Base-by-base conservation (phyloP, 345 rosid species). In the Camelina sativa region DNA sequence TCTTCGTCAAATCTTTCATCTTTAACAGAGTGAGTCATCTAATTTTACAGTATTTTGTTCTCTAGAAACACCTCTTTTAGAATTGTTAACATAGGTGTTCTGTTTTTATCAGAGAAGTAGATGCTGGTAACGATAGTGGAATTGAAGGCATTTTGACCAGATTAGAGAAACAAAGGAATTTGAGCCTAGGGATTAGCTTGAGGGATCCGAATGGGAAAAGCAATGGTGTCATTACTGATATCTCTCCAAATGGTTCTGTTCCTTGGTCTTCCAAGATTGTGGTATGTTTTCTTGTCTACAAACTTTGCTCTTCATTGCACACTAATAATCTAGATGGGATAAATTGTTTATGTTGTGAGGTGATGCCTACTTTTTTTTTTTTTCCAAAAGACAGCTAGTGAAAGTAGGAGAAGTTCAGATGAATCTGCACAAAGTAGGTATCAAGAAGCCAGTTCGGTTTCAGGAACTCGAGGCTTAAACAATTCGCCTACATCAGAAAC, bases 91-190 rank as follows among this genome's bases (percentile, higher is more conserved):
- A 1, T 67, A 17, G 17, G 17, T 59, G 2, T 48, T 70, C 16
- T 73, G 55, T 84, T 74, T 69, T 69, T 20, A 62, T 72, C 87
- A 94, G 98, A 77, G 87, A 86, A 77, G 73, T 74, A 17, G 77
- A 73, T 30, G 65, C 17, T 6, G 73, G 69, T 63, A 81, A 79
- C 63, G 85, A 84, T 65, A 84, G 84, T 71, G 99, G 99, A 51
- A 80, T 92, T 72, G 91, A 89, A 74, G 99, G 99, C 52, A 88
- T 95, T 76, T 79, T 95, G 73, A 85, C 75, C 50, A 85, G 96
- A 52, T 75, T 95, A 76, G 93, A 92, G 85, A 91, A 83, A 80
- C 93, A 95, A 77, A 86, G 97, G 85, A 88, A 86, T 80, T 62
- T 73, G 48, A 84, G 83, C 53, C 82, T 90, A 17, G 93, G 96